These are phyloP conservation scores for Chaetothyriales sp. DNA, from an alignment of 2,329 filamentous ascomycete species.

Conservation along the genomic window DNA sequence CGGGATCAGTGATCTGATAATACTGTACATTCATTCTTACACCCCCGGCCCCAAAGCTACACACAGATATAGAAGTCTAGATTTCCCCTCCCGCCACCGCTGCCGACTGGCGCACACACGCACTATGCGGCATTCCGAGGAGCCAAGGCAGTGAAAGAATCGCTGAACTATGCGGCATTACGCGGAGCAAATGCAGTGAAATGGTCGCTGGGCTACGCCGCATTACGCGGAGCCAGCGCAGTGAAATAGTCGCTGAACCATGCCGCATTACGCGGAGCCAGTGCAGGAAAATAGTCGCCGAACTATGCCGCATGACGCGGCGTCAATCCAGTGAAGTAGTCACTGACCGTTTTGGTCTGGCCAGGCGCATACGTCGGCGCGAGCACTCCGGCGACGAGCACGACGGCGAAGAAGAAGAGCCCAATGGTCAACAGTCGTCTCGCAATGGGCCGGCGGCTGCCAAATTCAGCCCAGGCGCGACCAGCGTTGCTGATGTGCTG, in stretches of 20 bases:
- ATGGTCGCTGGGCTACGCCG: too few relatives aligned
- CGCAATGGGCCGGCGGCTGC: slow-evolving; percentile 58
- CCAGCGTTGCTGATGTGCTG: slow-evolving; percentile 58
- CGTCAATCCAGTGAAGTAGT: slow-evolving; percentile 6
- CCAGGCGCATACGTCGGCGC: slow-evolving; percentile 39
- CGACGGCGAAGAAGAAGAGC: slow-evolving; percentile 48
- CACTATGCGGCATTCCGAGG: background rate
- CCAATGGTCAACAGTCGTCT: slow-evolving; percentile 65
- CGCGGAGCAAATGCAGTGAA: background rate
- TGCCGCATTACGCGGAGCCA: background rate
- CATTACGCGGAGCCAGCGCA: background rate
- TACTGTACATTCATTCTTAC: background rate
- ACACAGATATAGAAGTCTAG: background rate
- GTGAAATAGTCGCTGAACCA: too few relatives aligned
- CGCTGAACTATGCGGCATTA: background rate
- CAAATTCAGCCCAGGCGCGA: slow-evolving; percentile 78
- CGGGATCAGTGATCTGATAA: too few relatives aligned
- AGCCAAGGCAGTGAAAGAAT: too few relatives aligned
- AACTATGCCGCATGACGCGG: background rate
- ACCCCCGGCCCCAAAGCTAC: background rate
- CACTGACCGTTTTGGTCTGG: slow-evolving; percentile 15
- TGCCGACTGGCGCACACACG: background rate
- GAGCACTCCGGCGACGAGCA: slow-evolving; percentile 56
- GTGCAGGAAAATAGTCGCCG: too few relatives aligned
- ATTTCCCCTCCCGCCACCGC: background rate